Conservation (phyloP, 169 alveolate species). For the Eimeria acervulina region DNA sequence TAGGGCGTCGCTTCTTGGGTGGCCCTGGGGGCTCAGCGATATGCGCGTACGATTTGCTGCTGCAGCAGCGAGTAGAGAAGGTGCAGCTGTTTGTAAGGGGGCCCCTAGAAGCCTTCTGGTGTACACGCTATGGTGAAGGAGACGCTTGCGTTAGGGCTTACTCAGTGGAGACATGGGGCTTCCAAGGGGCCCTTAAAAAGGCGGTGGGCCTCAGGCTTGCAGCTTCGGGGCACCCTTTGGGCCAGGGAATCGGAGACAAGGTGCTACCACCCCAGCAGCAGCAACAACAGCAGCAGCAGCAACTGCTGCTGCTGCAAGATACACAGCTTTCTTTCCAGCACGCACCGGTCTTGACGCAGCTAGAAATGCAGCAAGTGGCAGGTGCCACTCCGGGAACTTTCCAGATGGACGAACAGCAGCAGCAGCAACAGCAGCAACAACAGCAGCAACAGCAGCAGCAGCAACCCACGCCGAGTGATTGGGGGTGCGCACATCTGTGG, state of each 20-base stretch:
- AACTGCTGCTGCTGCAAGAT: not conserved
- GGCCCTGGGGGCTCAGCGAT: constrained; percentile 54
- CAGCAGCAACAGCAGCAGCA: constrained; percentile 7
- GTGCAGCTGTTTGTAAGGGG: constrained; percentile 66
- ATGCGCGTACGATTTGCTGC: constrained; percentile 60
- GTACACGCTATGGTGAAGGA: constrained; percentile 57
- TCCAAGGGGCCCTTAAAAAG: constrained; percentile 8
- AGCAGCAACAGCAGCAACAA: not conserved
- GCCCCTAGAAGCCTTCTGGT: constrained; percentile 58
- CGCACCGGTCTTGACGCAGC: not conserved
- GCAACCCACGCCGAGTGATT: not conserved
- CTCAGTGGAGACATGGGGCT: constrained; percentile 18
- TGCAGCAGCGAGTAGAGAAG: constrained; percentile 65
- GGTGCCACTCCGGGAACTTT: not conserved
- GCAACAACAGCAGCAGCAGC: constrained; percentile 34
- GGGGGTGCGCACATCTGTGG: too few species aligned
- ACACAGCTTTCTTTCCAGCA: not conserved
- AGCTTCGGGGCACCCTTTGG: constrained; percentile 72
- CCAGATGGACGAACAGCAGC: not conserved
- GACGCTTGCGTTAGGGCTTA: constrained; percentile 50
- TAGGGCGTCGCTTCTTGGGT: not conserved
- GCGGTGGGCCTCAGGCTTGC: constrained; percentile 66
- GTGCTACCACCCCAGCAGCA: constrained; percentile 3
- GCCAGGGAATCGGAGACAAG: constrained; percentile 63
- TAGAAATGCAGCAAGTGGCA: constrained; percentile 18